Evolutionary conservation across 108 stramenopile species (phyloP).

Genomic region (Schizochytrium sp.): DNA sequence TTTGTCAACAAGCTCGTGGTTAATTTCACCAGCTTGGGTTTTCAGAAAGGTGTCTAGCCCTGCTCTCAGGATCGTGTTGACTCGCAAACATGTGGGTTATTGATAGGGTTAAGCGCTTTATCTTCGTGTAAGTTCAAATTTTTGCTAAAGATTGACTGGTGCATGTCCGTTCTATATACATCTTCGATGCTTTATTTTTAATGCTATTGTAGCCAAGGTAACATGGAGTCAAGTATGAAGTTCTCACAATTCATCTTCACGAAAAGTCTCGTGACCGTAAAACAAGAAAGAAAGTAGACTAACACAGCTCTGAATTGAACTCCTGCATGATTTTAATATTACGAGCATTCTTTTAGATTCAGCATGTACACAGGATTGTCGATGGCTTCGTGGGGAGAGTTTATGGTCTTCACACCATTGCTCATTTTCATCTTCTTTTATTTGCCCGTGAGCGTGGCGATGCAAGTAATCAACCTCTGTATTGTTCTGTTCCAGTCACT

Average conservation of each 20-base stretch:
- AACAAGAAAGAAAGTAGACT: neutral
- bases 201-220: neutral
- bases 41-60: too few relatives aligned
- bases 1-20: too few relatives aligned
- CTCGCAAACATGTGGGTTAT: neutral
- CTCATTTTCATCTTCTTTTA: slow-evolving; percentile 39
- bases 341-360: neutral
- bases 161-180: neutral
- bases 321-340: neutral
- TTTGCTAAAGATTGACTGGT: neutral
- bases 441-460: slow-evolving; percentile 1
- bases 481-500: neutral
- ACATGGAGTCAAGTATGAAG: too few relatives aligned
- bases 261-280: neutral
- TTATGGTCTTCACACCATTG: slow-evolving; percentile 15
- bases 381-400: neutral
- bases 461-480: neutral
- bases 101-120: slow-evolving; percentile 51
- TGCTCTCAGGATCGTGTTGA: too few relatives aligned
- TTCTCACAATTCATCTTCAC: too few relatives aligned
- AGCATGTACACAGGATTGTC: slow-evolving; percentile 56
- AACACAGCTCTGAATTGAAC: neutral
- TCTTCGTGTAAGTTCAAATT: slow-evolving; percentile 47
- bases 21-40: too few relatives aligned
- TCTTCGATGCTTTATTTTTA: neutral